A percentile compares a stretch with the other conserved stretches of the same genome.
These are phyloP conservation scores for Suillus spraguei DNA, from an alignment of 768 basidiomycete species.

Conservation along the genomic window DNA sequence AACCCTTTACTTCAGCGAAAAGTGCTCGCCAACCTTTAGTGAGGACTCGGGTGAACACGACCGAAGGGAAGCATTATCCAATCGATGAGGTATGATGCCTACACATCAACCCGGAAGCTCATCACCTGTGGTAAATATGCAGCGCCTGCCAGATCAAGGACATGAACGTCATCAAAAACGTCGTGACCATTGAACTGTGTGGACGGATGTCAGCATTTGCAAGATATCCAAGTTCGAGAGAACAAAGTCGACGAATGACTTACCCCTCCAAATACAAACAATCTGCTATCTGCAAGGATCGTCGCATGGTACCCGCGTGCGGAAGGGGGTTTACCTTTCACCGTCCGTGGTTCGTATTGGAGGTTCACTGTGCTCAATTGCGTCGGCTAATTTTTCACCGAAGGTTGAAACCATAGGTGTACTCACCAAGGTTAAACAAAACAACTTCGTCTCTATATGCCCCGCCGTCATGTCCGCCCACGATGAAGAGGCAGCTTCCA, in stretches of 20 bases:
- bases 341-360: slow-evolving; percentile 74
- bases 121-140: slow-evolving; percentile 92
- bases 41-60: neutral
- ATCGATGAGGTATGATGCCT: neutral
- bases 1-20: neutral
- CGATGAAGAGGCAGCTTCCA: slow-evolving; percentile 88
- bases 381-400: neutral
- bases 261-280: slow-evolving; percentile 84
- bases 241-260: slow-evolving; percentile 13
- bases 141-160: slow-evolving; percentile 82
- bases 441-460: slow-evolving; percentile 76
- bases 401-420: neutral
- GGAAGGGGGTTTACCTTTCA: slow-evolving; percentile 69
- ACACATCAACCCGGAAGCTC: slow-evolving; percentile 60
- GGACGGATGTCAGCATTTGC: slow-evolving; percentile 12
- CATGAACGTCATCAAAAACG: slow-evolving; percentile 83
- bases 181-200: slow-evolving; percentile 72
- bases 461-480: slow-evolving; percentile 85
- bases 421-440: slow-evolving; percentile 83
- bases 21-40: neutral
- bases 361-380: slow-evolving; percentile 62
- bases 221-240: neutral
- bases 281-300: slow-evolving; percentile 77
- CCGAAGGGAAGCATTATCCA: neutral
- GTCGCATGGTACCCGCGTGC: slow-evolving; percentile 86